These are phyloP conservation scores for Pneumocystis sp. DNA, from an alignment of 1,139 yeast genomes.

Conservation along the genomic window DNA sequence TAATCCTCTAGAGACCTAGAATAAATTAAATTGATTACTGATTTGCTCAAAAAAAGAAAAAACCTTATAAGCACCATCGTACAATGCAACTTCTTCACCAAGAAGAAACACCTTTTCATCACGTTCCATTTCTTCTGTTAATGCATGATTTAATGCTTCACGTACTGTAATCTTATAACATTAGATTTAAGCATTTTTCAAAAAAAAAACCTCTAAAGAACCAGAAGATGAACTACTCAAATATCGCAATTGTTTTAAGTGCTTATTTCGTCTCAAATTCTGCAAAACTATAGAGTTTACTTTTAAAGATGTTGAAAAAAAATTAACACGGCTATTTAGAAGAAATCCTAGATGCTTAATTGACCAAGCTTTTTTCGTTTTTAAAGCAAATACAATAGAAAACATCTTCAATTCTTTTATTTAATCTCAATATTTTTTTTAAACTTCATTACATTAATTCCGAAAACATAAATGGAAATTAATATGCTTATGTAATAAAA, in stretches of 20 bases:
- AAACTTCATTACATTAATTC: not conserved
- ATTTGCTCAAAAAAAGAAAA: slow-evolving; percentile 34
- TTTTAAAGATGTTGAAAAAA: not conserved
- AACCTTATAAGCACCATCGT: slow-evolving; percentile 97
- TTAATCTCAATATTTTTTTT: not conserved
- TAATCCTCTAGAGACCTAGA: slow-evolving; percentile 35
- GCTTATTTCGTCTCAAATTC: not conserved
- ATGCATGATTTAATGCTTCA: slow-evolving; percentile 88
- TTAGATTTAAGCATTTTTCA: not conserved
- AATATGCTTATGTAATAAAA: not conserved
- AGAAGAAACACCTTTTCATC: slow-evolving; percentile 87
- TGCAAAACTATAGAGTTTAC: not conserved
- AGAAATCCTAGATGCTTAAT: not conserved
- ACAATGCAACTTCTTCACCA: slow-evolving; percentile 99
- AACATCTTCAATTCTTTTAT: not conserved
- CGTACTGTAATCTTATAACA: slow-evolving; percentile 62
- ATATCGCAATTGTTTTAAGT: not conserved
- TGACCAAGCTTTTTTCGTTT: not conserved
- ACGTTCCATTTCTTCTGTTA: slow-evolving; percentile 94
- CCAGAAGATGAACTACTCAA: not conserved
- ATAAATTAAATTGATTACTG: not conserved
- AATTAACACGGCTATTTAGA: not conserved
- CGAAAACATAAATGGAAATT: not conserved
- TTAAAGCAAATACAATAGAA: not conserved
- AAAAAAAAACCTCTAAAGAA: not conserved